phyloP scores from a whole-genome alignment of 306 rosid species.

The Quercus mongolica region DNA sequence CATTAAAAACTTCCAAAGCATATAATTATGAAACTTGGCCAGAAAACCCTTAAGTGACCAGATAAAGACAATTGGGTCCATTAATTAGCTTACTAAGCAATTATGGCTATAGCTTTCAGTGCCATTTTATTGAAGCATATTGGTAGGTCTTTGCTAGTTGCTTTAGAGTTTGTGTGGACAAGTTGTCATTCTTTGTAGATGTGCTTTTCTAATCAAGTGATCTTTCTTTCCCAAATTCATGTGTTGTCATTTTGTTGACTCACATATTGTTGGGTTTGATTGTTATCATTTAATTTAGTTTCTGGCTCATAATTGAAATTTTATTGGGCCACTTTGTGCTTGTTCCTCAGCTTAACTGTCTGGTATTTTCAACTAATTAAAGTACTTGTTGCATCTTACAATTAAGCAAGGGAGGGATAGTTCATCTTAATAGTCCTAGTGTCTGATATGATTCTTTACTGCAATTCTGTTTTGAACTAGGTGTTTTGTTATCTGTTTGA shows the following conservation, averaged over 20 bases:
- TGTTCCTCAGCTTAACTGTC: slow-evolving; percentile 19
- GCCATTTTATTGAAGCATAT: slow-evolving; percentile 24
- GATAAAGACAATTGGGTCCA: neutral
- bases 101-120: neutral
- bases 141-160: slow-evolving; percentile 51
- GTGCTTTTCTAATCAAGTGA: slow-evolving; percentile 2
- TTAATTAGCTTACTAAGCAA: slow-evolving; percentile 2
- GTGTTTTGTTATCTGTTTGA: slow-evolving; percentile 27
- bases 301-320: neutral
- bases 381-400: too few species aligned
- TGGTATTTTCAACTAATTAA: too few species aligned
- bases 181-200: slow-evolving; percentile 15
- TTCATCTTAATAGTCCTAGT: slow-evolving; percentile 5
- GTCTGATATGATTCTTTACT: slow-evolving; percentile 14
- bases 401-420: slow-evolving; percentile 27
- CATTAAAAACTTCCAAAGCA: slow-evolving; percentile 28
- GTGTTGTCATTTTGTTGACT: neutral
- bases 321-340: neutral
- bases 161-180: slow-evolving; percentile 52
- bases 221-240: slow-evolving; percentile 1
- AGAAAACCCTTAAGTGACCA: too few species aligned
- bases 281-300: neutral
- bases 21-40: slow-evolving; percentile 1
- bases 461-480: slow-evolving; percentile 12
- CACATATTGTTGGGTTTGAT: neutral